A percentile compares a stretch with the other conserved stretches of the same genome.
Evolutionary conservation across 176 grass and related monocot genomes (phyloP).

Genomic region (Lolium multiflorum): DNA sequence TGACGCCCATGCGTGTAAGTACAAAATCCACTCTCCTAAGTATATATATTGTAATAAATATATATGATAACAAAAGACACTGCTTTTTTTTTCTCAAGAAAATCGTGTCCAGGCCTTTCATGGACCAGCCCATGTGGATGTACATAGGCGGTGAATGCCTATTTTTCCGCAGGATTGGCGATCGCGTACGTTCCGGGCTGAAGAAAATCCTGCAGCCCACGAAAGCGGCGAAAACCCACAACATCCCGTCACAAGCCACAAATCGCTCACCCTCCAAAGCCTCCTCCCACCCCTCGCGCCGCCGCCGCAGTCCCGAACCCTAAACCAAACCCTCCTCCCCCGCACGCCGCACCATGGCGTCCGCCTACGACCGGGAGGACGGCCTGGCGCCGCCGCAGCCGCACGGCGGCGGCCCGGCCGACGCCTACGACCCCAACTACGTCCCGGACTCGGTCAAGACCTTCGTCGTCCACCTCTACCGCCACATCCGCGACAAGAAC

Average conservation of each 20-base stretch:
- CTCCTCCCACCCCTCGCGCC: slow-evolving; percentile 17
- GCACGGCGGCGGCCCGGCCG: slow-evolving; percentile 28
- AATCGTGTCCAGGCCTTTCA: neutral
- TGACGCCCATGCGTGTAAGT: too few species aligned
- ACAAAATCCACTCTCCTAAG: too few species aligned
- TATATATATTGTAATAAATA: too few species aligned
- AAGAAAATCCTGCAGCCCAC: neutral
- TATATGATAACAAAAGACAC: too few species aligned
- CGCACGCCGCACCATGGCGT: slow-evolving; percentile 26
- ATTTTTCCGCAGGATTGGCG: neutral
- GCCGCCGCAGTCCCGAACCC: slow-evolving; percentile 35
- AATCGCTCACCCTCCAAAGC: neutral
- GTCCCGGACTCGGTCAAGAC: slow-evolving; percentile 97
- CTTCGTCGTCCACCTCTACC: slow-evolving; percentile 93
- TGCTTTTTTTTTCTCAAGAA: too few species aligned
- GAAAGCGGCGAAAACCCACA: neutral
- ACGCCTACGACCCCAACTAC: slow-evolving; percentile 85
- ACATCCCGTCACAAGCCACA: neutral
- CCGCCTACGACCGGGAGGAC: slow-evolving; percentile 60
- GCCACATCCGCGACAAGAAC: slow-evolving; percentile 98
- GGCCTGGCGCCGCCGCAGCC: slow-evolving; percentile 38
- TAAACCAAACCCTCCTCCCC: slow-evolving; percentile 9
- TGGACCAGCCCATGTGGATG: neutral
- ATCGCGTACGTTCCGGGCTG: neutral
- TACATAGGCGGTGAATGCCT: neutral